phyloP scores from a whole-genome alignment of 768 basidiomycete species.

The Tricholoma flavovirens region DNA sequence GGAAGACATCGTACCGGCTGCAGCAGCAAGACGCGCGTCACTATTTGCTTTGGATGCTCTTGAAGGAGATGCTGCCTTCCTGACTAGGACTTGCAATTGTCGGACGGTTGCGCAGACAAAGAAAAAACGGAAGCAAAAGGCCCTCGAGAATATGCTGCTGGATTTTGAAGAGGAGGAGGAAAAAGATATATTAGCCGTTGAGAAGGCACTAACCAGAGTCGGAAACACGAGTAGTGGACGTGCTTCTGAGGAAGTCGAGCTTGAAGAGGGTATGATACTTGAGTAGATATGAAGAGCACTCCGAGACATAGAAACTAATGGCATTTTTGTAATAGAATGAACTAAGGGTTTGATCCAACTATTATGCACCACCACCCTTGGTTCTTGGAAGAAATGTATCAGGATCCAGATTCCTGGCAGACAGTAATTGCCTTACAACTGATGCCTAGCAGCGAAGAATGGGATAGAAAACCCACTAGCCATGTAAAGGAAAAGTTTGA shows the following conservation, averaged over 20 bases:
- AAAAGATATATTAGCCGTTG: background rate
- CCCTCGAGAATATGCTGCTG: constrained; percentile 21
- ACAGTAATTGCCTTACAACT: constrained; percentile 48
- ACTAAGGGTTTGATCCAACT: background rate
- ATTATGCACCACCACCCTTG: constrained; percentile 29
- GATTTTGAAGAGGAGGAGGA: constrained; percentile 19
- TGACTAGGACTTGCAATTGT: constrained; percentile 66
- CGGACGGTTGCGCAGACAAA: constrained; percentile 36
- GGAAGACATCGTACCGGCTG: constrained; percentile 41
- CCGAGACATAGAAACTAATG: background rate
- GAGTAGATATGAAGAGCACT: constrained; percentile 1
- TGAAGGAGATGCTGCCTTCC: constrained; percentile 56
- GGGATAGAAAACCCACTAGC: constrained; percentile 59
- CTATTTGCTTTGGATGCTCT: constrained; percentile 64
- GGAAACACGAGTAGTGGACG: constrained; percentile 3
- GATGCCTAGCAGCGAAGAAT: constrained; percentile 53
- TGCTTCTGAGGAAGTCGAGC: constrained; percentile 8
- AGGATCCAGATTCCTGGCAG: background rate
- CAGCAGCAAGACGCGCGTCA: constrained; percentile 58
- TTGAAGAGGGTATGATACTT: constrained; percentile 15
- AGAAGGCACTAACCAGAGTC: background rate
- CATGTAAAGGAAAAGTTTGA: constrained; percentile 46
- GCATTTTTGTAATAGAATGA: background rate
- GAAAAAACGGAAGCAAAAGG: constrained; percentile 23
- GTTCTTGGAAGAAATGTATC: constrained; percentile 27